phyloP scores from a whole-genome alignment of 129 eudicot species.

The Glebionis coronaria region DNA sequence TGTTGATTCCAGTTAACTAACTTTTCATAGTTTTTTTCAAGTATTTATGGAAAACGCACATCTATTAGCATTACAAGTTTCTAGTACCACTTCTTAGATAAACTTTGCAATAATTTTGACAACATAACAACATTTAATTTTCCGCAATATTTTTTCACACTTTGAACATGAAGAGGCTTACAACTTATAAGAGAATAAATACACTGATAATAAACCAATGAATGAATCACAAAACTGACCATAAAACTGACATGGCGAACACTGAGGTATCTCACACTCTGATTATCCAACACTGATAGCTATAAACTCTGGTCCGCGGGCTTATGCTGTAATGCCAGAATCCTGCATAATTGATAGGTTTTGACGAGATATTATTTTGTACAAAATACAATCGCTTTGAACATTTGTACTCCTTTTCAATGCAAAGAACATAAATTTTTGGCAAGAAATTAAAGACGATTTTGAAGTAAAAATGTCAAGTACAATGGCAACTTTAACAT shows the following conservation, averaged over 20 bases:
- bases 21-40: too few species aligned
- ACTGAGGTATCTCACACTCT: slow-evolving; percentile 21
- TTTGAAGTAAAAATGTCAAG: slow-evolving; percentile 1
- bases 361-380: background rate
- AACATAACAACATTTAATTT: slow-evolving; percentile 7
- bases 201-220: slow-evolving; percentile 29
- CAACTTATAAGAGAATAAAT: slow-evolving; percentile 12
- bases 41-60: background rate
- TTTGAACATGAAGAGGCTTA: slow-evolving; percentile 20
- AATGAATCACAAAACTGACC: slow-evolving; percentile 33
- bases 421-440: background rate
- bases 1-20: too few species aligned
- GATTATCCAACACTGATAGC: too few species aligned
- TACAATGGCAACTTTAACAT: background rate
- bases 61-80: background rate
- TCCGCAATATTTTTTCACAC: slow-evolving; percentile 21
- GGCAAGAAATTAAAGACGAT: slow-evolving; percentile 10
- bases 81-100: background rate
- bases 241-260: background rate
- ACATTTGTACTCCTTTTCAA: too few species aligned
- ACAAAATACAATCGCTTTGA: too few species aligned
- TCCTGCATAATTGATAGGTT: slow-evolving; percentile 25
- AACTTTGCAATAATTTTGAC: background rate
- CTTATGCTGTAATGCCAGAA: slow-evolving; percentile 31
- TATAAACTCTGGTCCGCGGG: background rate